These are phyloP conservation scores for Rutidosis leptorrhynchoides DNA, from an alignment of 129 eudicot species.

Conservation along the genomic window DNA sequence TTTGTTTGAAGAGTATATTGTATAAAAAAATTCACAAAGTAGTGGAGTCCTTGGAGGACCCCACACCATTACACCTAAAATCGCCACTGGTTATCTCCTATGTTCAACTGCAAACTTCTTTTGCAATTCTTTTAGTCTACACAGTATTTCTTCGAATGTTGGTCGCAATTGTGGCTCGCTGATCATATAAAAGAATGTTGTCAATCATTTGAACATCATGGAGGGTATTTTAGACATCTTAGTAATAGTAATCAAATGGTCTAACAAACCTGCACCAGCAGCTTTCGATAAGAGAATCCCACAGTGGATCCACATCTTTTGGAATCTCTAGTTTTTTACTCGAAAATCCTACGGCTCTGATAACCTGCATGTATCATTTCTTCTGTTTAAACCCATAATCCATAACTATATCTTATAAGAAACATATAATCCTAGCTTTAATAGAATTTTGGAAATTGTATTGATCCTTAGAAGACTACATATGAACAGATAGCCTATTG, in stretches of 20 bases:
- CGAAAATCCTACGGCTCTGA: slow-evolving; percentile 87
- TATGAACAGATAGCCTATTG: no score
- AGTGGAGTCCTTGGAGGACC: no score
- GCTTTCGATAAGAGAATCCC: slow-evolving; percentile 68
- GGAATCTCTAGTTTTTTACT: slow-evolving; percentile 74
- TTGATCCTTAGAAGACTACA: no score
- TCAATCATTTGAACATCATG: slow-evolving; percentile 29
- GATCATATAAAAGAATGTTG: not conserved
- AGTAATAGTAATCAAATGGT: not conserved
- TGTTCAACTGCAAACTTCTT: slow-evolving; percentile 43
- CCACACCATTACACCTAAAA: no score
- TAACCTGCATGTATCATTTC: slow-evolving; percentile 40
- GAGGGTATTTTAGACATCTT: no score
- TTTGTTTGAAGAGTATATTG: no score
- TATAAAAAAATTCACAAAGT: no score
- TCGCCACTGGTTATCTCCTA: slow-evolving; percentile 44
- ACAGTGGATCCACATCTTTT: slow-evolving; percentile 62
- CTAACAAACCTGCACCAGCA: slow-evolving; percentile 66
- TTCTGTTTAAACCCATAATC: no score
- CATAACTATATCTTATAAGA: no score
- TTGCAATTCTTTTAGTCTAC: slow-evolving; percentile 55
- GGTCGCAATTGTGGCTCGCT: slow-evolving; percentile 39
- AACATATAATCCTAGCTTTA: no score
- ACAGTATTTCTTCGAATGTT: slow-evolving; percentile 60
- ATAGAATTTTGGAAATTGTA: no score